Percentiles rank a stretch among this genome's conserved stretches.
Evolutionary conservation across 495 filamentous ascomycete species (phyloP).

Genomic region (Friedmanniomyces endolithicus): DNA sequence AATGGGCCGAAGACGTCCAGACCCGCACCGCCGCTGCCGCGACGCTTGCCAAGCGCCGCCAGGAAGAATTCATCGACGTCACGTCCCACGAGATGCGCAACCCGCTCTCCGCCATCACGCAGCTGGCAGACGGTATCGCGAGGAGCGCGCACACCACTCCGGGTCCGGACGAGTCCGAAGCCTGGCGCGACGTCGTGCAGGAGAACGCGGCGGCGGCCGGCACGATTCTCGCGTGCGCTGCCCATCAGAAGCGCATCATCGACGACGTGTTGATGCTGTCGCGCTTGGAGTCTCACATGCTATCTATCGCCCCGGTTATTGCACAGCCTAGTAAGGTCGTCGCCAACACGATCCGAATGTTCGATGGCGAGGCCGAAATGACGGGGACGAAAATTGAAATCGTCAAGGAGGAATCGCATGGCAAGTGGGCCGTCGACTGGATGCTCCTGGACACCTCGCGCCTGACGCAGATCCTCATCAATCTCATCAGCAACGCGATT

Average conservation of each 20-base stretch:
- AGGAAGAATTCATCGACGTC: constrained; percentile 27
- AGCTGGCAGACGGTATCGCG: constrained; percentile 23
- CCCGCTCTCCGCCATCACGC: constrained; percentile 23
- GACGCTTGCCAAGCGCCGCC: constrained; percentile 17
- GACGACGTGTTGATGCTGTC: constrained; percentile 26
- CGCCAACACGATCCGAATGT: constrained; percentile 20
- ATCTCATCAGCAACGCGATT: constrained; percentile 47
- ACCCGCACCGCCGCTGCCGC: constrained; percentile 17
- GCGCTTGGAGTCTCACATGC: constrained; percentile 24
- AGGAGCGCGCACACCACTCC: neutral
- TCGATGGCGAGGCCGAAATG: constrained; percentile 17
- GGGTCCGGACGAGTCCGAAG: neutral
- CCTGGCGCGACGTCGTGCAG: neutral
- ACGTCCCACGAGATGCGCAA: constrained; percentile 27
- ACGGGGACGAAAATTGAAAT: constrained; percentile 5
- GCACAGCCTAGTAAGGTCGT: constrained; percentile 15
- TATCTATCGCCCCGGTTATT: constrained; percentile 19
- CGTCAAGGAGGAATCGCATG: constrained; percentile 9
- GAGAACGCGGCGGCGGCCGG: constrained; percentile 18
- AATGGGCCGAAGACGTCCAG: constrained; percentile 20
- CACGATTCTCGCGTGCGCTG: constrained; percentile 23
- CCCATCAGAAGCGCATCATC: constrained; percentile 24
- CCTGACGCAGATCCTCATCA: constrained; percentile 40
- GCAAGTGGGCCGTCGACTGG: constrained; percentile 12
- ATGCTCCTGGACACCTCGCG: constrained; percentile 20